Base-by-base conservation (phyloP, 257 asterid genomes). In the Solanum piurae region DNA sequence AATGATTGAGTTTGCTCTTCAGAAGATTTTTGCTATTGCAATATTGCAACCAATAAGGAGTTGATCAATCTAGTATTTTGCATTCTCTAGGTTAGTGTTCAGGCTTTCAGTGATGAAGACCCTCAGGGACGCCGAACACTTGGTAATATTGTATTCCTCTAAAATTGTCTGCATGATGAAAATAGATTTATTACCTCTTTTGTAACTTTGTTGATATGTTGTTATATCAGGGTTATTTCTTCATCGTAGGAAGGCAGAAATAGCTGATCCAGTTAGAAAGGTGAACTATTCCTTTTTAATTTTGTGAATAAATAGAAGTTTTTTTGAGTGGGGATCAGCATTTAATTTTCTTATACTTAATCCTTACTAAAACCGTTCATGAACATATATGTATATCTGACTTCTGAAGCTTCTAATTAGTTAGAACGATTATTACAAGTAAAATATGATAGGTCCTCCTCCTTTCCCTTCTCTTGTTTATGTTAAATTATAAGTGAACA, bases 51-150 rank as follows among this genome's bases (percentile, higher is more conserved):
- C 68, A 49, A 18, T 80, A 5, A 80, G 85, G 85, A 80, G 68
- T 80, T 42, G 9, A 52, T 29, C 46, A 68, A 86, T 86, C 88
- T 88, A 89, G 74, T 79, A 79, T 89, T 37, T 88, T 89, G 88
- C 90, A 86, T 92, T 82, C 87, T 86, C 79, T 87, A 97, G 99
- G 94, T 97, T 87, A 97, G 98, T 82, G 93, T 97, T 87, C 99
- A 97, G 96, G 99, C 99, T 86, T 97, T 97, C 89, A 94, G 95
- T 75, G 97, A 97, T 89, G 99, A 97, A 93, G 98, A 97, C 83
- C 98, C 96, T 83, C 99, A 95, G 93, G 99, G 99, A 84, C 96
- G 99, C 52, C 96, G 98, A 29, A 97, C 99, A 4, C 99, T 97
- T 87, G 99, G 99, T 97, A 93, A 79, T 34, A 46, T 27, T 46